Base-by-base conservation (phyloP, 441 rosid species). In the Gossypium gossypioides region DNA sequence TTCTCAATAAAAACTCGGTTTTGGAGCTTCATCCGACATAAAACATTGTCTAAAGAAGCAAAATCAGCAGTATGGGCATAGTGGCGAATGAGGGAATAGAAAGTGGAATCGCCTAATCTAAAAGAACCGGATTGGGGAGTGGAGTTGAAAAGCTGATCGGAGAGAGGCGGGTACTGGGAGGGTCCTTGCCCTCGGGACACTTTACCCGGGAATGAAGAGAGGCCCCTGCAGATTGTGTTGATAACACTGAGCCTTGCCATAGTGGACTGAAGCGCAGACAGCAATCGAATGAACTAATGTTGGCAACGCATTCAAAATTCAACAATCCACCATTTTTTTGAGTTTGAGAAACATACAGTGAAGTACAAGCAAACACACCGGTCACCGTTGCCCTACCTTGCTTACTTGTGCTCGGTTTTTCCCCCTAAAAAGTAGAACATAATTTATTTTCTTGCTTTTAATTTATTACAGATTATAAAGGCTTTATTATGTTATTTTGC, bases 101-200 rank as follows among this genome's bases (percentile, higher is more conserved):
- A 86, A 22, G 97, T 87, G 19, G 96, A 89, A 76, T 92, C 99
- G 13, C 97, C 97, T 22, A 68, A 18, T 24, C 80, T 80, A 78
- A 82, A 89, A 52, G 97, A 86, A 65, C 97, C 97, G 82, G 82
- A 81, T 62, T 80, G 84, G n/a, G 89, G 74, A 75, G 79, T 74
- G 0, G 88, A 83, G 24, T 75, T 80, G 75, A 89, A 89, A 19
- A 91, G 74, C 37, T 82, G 77, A 50, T 88, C 84, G 1, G 86
- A 69, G 24, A 87, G 79, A 3, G 88, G 90, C 69, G 83, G 60
- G 58, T 34, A 68, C 80, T 78, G 44, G 32, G 52, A 0, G 48
- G 68, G 1, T 12, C 44, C 51, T 66, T 60, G n/a, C 69, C 69
- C 32, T 76, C 76, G 57, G 78, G 81, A 63, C 61, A 61, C 25